These are phyloP conservation scores for Paecilomyces variotii DNA, from an alignment of 2,329 filamentous ascomycete species.

Conservation along the genomic window DNA sequence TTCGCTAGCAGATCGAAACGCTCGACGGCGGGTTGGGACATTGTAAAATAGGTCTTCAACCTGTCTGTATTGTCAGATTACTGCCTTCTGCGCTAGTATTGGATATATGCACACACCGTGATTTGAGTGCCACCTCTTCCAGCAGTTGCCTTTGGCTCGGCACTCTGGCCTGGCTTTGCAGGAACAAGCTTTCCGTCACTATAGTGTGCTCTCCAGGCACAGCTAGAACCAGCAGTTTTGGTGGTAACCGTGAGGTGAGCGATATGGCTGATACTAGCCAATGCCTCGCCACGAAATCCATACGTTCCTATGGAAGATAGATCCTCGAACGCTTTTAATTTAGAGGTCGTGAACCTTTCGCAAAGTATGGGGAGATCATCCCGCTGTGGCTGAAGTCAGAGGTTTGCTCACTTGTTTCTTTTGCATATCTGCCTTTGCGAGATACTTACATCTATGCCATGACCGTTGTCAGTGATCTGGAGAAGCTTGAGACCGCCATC, in stretches of 20 bases:
- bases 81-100: neutral
- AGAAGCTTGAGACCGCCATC: slow-evolving; percentile 91
- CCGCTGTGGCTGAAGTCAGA: slow-evolving; percentile 49
- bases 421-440: neutral
- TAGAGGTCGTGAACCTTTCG: slow-evolving; percentile 94
- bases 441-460: slow-evolving; percentile 74
- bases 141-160: slow-evolving; percentile 80
- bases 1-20: slow-evolving; percentile 85
- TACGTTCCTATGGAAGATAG: slow-evolving; percentile 85
- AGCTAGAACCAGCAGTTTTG: slow-evolving; percentile 76
- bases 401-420: neutral
- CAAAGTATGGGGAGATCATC: slow-evolving; percentile 88
- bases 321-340: slow-evolving; percentile 89
- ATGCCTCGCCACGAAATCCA: slow-evolving; percentile 91
- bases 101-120: slow-evolving; percentile 46
- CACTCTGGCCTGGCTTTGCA: slow-evolving; percentile 76
- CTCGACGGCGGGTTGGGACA: slow-evolving; percentile 74
- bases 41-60: slow-evolving; percentile 98
- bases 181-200: slow-evolving; percentile 72
- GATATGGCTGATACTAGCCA: slow-evolving; percentile 97
- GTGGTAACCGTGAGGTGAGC: slow-evolving; percentile 93
- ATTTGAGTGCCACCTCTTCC: slow-evolving; percentile 89
- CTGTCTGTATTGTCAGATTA: slow-evolving; percentile 22
- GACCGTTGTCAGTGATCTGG: slow-evolving; percentile 95
- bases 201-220: slow-evolving; percentile 87